A percentile compares a stretch with the other conserved stretches of the same genome.
phyloP scores from a whole-genome alignment of 495 filamentous ascomycete species.

The Articulospora tetracladia region DNA sequence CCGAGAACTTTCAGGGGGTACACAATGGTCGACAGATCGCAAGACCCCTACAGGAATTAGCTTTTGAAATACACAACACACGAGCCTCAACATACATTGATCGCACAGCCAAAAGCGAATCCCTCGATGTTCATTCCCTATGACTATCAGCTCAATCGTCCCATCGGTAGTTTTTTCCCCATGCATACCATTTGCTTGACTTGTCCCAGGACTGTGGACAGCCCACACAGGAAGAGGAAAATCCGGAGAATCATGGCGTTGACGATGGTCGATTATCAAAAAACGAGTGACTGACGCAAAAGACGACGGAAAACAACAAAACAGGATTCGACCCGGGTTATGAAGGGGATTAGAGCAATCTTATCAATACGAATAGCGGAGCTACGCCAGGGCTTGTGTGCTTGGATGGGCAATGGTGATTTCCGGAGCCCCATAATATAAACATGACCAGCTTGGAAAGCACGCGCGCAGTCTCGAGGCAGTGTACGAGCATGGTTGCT shows the following conservation, averaged over 20 bases:
- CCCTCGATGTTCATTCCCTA: conserved; percentile 4
- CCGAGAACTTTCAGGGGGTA: conserved; percentile 30
- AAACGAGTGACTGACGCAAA: neutral
- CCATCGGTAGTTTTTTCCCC: neutral
- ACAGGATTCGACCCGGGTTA: neutral
- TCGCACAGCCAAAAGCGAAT: neutral
- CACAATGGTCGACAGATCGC: neutral
- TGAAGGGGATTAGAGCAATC: neutral
- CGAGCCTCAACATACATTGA: neutral
- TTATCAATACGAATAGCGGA: conserved; percentile 1
- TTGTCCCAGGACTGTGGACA: neutral
- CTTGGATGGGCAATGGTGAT: neutral
- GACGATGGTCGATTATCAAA: neutral
- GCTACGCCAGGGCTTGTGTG: neutral
- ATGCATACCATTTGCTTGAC: neutral
- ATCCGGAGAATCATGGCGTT: neutral
- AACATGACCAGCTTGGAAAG: neutral
- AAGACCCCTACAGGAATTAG: neutral
- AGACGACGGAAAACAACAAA: neutral
- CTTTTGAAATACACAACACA: neutral
- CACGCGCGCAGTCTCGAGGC: neutral
- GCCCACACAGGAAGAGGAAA: neutral
- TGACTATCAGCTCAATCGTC: neutral
- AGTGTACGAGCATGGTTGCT: too few species aligned
- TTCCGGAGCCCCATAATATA: neutral